Conservation (phyloP, 2,329 filamentous ascomycete genomes). For the Myriosclerotinia scirpicola region DNA sequence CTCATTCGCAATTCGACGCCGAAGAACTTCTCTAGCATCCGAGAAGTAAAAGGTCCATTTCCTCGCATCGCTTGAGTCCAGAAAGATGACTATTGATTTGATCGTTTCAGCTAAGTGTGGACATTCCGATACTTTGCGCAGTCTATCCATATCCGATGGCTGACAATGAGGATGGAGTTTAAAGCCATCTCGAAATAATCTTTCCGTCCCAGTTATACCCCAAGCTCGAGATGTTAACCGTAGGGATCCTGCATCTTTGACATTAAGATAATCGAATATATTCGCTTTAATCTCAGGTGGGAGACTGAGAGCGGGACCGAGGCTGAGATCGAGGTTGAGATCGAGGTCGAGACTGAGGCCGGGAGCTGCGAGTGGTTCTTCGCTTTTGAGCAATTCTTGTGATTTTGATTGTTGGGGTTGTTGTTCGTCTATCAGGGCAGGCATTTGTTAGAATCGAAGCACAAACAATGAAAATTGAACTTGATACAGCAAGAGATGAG, state of each 20-base stretch:
- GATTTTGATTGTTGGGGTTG: constrained; percentile 1
- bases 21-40: constrained; percentile 20
- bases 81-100: constrained; percentile 19
- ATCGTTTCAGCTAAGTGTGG: constrained; percentile 19
- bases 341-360: background rate
- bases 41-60: constrained; percentile 24
- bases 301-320: background rate
- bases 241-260: constrained; percentile 14
- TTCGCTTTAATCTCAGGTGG: constrained; percentile 15
- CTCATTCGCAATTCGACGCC: constrained; percentile 14
- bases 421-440: background rate
- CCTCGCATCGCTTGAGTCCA: constrained; percentile 18
- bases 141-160: constrained; percentile 17
- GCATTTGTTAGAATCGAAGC: constrained; percentile 10
- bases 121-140: constrained; percentile 2
- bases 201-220: constrained; percentile 10
- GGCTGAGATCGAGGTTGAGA: too few relatives aligned
- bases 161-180: constrained; percentile 22
- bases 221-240: constrained; percentile 18
- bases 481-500: constrained; percentile 2
- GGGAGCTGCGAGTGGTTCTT: background rate
- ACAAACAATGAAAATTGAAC: constrained; percentile 10
- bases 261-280: constrained; percentile 7
- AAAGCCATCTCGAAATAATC: constrained; percentile 22
- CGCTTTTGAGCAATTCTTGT: background rate